Evolutionary conservation across 2,329 filamentous ascomycete species (phyloP), one percentile per base, ranked within the genome.

Genomic region (Exophiala sp.): DNA sequence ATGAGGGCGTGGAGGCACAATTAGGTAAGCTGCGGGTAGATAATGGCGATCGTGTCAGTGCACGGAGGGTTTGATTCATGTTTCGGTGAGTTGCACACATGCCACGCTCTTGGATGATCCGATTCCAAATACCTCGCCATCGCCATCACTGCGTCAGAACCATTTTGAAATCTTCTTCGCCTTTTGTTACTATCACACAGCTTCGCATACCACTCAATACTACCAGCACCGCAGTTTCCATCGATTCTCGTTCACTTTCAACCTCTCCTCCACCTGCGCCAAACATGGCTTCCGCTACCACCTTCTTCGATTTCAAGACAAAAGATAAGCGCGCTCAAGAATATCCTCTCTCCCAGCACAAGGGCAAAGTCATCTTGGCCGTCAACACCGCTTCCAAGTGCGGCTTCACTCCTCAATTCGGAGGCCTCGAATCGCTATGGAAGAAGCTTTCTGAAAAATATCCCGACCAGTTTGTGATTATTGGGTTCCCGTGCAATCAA

Each of bases 381-480:
- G 91, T 99, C 76, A 99, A 99, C 84, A 96, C 92, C 1, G 94
- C 94, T 64, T 95, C 89, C 72, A 96, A 97, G 79, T 99, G 94
- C 79, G 92, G 94, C 72, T 97, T 97, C 83, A 97, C 94, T 2
- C 91, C 91, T 10, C 94, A 99, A 75, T 96, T 94, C 75, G 85
- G 83, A 60, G 89, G 88, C 32, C 88, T 99, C 47, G 91, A 99
- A 78, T 86, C 83, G 68, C 83, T 99, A 61, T 96, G 95, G 83
- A 88, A 95, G 72, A 74, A 78, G 54, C 66, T 96, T 69, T 84
- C 83, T 65, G 78, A 78, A 62, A 79, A 83, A 67, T 77, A 95
- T 78, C 81, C 78, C 32, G 84, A 89, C 62, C 81, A 91, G 67
- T 94, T 99, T 71, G 79, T 84, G 67, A 84, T 99, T 75, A 81